Evolutionary conservation across 805 yeast genomes (phyloP), one percentile per base, ranked within the genome.

Genomic region (Wickerhamiella qilinensis): DNA sequence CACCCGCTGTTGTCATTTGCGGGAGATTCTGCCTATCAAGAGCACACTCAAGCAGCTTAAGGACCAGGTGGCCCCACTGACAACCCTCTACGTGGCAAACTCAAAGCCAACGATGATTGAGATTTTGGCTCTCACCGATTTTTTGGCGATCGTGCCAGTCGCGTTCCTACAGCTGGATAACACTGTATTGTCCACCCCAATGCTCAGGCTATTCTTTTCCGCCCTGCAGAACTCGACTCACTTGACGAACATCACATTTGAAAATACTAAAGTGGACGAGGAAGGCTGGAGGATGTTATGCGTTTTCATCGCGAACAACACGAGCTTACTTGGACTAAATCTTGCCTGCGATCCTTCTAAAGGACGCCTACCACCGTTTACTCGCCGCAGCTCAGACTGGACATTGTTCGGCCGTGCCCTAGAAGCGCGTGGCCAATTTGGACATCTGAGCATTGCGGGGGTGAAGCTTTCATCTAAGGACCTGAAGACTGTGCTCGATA

Each of bases 81-180:
- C 82, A 4, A 54, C 71, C 3, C 55, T 86, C 41, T 83, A 78
- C 50, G 63, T 88, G 42, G 62, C 81, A 50, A 86, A 86, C 52
- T 93, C 94, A n/a, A 66, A 73, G 38, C 97, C 97, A 1, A 81
- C 95, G 0, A 61, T 83, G 62, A 76, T 88, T 46, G 97, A 86
- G 59, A 69, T 86, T 19, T 71, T 82, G 43, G 76, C 95, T 3
- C 83, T 88, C 56, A 73, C 93, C 11, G 97, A 86, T 57, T 88
- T 86, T 50, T 64, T 85, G 32, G 63, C 94, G 30, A 76, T 85
- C 41, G 91, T 88, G 0, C 94, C 95, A 0, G 70, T 86, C 24
- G 69, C 75, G 34, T 73, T 77, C 43, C 59, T 88, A 3, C 67
- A 80, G 0, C 66, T 88, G 40, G 96, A 86, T 58, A 88, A 91